Percentiles rank a stretch among this genome's conserved stretches.
phyloP scores from a whole-genome alignment of 2,329 filamentous ascomycete species.

The Chrysoporthe puriensis region DNA sequence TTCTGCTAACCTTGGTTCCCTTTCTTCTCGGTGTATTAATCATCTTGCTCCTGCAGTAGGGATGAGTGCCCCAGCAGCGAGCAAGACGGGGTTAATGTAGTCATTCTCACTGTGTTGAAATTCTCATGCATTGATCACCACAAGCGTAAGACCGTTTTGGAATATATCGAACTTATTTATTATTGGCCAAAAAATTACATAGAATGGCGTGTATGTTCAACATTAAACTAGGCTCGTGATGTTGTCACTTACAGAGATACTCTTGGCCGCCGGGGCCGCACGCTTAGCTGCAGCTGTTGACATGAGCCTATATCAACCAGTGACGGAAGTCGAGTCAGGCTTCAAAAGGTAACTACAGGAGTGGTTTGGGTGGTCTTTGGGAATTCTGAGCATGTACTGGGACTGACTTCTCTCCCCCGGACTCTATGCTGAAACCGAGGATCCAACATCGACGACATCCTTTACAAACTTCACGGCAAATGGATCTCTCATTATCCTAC shows the following conservation, averaged over 20 bases:
- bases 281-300: background rate
- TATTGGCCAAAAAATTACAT: too few relatives aligned
- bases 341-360: constrained; percentile 6
- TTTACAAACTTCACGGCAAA: constrained; percentile 8
- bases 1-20: too few relatives aligned
- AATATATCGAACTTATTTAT: too few relatives aligned
- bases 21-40: too few relatives aligned
- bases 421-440: constrained; percentile 11
- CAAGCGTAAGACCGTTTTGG: too few relatives aligned
- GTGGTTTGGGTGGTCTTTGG: background rate
- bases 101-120: background rate
- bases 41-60: too few relatives aligned
- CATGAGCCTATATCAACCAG: constrained; percentile 9
- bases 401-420: background rate
- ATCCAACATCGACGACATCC: background rate
- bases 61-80: too few relatives aligned
- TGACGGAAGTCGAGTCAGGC: constrained; percentile 1
- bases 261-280: background rate
- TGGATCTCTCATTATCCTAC: constrained; percentile 3
- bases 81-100: too few relatives aligned
- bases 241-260: background rate
- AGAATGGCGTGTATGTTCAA: too few relatives aligned
- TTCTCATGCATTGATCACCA: too few relatives aligned
- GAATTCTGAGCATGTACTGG: background rate
- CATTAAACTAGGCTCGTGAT: background rate